A percentile compares a stretch with the other conserved stretches of the same genome.
Conservation (phyloP, 2,329 filamentous ascomycete genomes). For the Sporothrix phasma region DNA sequence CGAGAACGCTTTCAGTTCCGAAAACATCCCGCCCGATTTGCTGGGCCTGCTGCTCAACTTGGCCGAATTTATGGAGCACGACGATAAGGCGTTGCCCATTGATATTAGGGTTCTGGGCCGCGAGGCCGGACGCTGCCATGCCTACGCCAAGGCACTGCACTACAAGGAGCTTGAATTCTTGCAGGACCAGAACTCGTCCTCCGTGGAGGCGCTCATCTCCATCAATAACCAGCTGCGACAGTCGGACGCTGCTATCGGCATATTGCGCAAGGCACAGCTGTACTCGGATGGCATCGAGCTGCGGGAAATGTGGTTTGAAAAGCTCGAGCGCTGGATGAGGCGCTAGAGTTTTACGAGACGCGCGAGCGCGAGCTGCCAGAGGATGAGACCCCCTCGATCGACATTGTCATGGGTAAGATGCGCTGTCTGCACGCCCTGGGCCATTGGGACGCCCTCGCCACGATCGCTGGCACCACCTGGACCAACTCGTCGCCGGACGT, state of each 20-base stretch:
- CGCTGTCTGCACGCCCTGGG: slow-evolving; percentile 91
- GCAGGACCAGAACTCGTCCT: slow-evolving; percentile 89
- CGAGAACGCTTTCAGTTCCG: slow-evolving; percentile 87
- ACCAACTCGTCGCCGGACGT: slow-evolving; percentile 79
- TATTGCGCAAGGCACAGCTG: slow-evolving; percentile 86
- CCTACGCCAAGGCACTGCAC: slow-evolving; percentile 93
- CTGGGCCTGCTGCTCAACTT: slow-evolving; percentile 89
- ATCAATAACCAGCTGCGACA: slow-evolving; percentile 99
- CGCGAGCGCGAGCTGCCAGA: slow-evolving; percentile 61
- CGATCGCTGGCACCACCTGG: slow-evolving; percentile 87
- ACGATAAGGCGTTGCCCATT: slow-evolving; percentile 95
- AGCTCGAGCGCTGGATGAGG: slow-evolving; percentile 96
- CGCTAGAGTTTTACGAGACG: slow-evolving; percentile 80
- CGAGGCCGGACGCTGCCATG: slow-evolving; percentile 93
- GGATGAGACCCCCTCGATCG: slow-evolving; percentile 57
- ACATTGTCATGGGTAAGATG: slow-evolving; percentile 99
- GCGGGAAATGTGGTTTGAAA: slow-evolving; percentile 98
- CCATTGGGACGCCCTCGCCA: slow-evolving; percentile 91
- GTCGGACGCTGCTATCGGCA: slow-evolving; percentile 96
- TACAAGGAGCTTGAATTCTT: slow-evolving; percentile 99
- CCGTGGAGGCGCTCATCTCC: slow-evolving; percentile 93
- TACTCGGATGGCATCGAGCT: slow-evolving; percentile 90
- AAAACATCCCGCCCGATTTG: slow-evolving; percentile 92
- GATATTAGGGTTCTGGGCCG: slow-evolving; percentile 91
- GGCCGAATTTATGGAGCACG: slow-evolving; percentile 99